Evolutionary conservation across 768 basidiomycete species (phyloP).

Genomic region (Neoboletus brunneissimus): DNA sequence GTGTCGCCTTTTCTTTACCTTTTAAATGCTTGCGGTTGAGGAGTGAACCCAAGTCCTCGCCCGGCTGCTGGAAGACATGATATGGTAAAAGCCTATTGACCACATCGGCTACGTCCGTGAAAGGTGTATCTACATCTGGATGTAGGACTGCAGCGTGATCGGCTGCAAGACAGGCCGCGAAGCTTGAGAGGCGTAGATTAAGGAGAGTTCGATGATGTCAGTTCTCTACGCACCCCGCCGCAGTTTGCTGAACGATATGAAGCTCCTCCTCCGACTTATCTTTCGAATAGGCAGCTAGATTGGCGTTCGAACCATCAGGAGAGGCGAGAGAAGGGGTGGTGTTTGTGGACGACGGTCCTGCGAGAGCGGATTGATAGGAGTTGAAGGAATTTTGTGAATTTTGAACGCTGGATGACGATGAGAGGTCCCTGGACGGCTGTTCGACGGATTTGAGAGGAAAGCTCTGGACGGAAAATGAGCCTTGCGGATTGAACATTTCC

Average conservation of each 20-base stretch:
- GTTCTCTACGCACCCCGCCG: conserved; percentile 45
- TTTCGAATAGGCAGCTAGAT: conserved; percentile 26
- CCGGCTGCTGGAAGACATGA: conserved; percentile 75
- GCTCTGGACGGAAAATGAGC: conserved; percentile 29
- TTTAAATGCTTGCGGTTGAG: conserved; percentile 36
- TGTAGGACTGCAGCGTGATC: conserved; percentile 62
- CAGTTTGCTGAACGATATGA: conserved; percentile 43
- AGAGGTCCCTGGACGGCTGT: background rate
- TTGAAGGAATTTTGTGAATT: conserved; percentile 3
- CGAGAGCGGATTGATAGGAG: conserved; percentile 7
- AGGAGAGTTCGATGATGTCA: conserved; percentile 7
- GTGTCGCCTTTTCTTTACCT: conserved; percentile 60
- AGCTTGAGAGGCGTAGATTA: conserved; percentile 37
- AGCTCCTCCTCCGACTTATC: conserved; percentile 51
- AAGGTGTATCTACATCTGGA: conserved; percentile 71
- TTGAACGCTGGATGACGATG: conserved; percentile 2
- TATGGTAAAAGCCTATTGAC: conserved; percentile 75
- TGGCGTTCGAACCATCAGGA: conserved; percentile 27
- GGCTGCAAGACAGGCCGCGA: conserved; percentile 51
- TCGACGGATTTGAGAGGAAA: conserved; percentile 21
- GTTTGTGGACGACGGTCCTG: conserved; percentile 29
- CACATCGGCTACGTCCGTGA: conserved; percentile 57
- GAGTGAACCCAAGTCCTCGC: conserved; percentile 52
- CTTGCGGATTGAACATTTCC: conserved; percentile 32
- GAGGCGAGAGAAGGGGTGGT: conserved; percentile 2